Conservation (phyloP, 2,329 filamentous ascomycete species). For the Hymenoscyphus albidus region DNA sequence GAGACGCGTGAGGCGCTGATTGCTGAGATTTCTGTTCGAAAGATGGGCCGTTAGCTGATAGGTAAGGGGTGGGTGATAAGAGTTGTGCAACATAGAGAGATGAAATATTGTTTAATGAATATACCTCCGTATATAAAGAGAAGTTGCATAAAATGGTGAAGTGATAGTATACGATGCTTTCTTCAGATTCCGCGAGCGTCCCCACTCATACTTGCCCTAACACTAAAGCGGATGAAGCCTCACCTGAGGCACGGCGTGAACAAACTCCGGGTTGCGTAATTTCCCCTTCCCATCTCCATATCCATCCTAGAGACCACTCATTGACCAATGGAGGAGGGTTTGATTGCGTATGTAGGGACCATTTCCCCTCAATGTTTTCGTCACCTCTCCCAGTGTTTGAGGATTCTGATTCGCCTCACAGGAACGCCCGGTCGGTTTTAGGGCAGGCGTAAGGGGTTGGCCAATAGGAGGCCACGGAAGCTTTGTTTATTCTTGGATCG, state of each 20-base stretch:
- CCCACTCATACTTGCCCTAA: too few species aligned
- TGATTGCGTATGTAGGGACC: background rate
- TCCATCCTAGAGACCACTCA: background rate
- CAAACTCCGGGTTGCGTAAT: too few species aligned
- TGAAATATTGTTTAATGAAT: too few species aligned
- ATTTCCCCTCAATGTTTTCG: background rate
- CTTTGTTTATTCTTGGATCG: slow-evolving; percentile 1
- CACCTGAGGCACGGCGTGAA: too few species aligned
- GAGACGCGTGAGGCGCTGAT: background rate
- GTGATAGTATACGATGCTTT: too few species aligned
- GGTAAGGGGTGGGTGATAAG: too few species aligned
- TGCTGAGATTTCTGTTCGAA: background rate
- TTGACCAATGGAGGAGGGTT: background rate
- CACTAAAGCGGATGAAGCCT: too few species aligned
- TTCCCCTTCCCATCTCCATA: too few species aligned
- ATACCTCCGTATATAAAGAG: too few species aligned
- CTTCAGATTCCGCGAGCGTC: too few species aligned
- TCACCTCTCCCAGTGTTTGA: background rate
- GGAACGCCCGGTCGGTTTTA: background rate
- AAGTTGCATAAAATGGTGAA: too few species aligned
- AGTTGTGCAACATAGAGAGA: too few species aligned
- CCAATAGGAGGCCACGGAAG: background rate
- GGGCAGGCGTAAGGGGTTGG: background rate
- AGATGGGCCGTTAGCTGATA: background rate
- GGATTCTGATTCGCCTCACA: background rate